Conservation (phyloP, 352 stramenopile species). For the Globisporangium nodosum region DNA sequence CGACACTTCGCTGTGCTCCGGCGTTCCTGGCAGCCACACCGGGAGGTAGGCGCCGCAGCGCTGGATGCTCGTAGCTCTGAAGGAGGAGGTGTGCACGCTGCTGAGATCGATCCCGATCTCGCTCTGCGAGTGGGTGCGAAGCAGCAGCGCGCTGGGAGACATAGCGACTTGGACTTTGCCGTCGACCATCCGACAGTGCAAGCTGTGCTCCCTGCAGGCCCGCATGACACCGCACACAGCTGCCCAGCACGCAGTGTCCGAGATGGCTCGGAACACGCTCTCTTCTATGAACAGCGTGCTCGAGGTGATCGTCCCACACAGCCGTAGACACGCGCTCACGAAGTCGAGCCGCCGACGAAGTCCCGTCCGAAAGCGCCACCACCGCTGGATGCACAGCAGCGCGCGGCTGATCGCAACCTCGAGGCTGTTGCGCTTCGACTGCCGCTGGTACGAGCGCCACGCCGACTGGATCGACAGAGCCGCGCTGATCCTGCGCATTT, state of each 20-base stretch:
- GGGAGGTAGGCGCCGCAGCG: slow-evolving; percentile 52
- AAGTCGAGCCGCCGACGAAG: slow-evolving; percentile 45
- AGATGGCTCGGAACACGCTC: slow-evolving; percentile 35
- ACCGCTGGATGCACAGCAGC: slow-evolving; percentile 57
- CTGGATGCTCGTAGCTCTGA: slow-evolving; percentile 14
- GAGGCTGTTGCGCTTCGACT: slow-evolving; percentile 37
- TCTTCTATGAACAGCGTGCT: slow-evolving; percentile 67
- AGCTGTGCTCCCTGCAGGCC: slow-evolving; percentile 38
- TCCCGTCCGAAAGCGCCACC: slow-evolving; percentile 54
- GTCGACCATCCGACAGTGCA: slow-evolving; percentile 41
- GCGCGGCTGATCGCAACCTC: slow-evolving; percentile 51
- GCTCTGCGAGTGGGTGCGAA: slow-evolving; percentile 16
- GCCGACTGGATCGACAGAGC: slow-evolving; percentile 44
- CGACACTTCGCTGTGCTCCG: slow-evolving; percentile 47
- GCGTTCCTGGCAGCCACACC: slow-evolving; percentile 50
- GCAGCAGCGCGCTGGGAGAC: slow-evolving; percentile 30
- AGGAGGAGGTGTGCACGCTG: background rate
- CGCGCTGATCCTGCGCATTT: slow-evolving; percentile 37
- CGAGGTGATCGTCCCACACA: slow-evolving; percentile 52
- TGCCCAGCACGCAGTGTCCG: slow-evolving; percentile 25
- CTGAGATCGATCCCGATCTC: background rate
- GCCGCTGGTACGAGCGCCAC: slow-evolving; percentile 36
- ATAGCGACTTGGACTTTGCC: slow-evolving; percentile 42
- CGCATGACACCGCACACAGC: slow-evolving; percentile 21
- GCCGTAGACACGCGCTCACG: slow-evolving; percentile 37